A percentile compares a stretch with the other conserved stretches of the same genome.
These are phyloP conservation scores for Platanus orientalis DNA, from an alignment of 164 flowering plant species.

Conservation along the genomic window DNA sequence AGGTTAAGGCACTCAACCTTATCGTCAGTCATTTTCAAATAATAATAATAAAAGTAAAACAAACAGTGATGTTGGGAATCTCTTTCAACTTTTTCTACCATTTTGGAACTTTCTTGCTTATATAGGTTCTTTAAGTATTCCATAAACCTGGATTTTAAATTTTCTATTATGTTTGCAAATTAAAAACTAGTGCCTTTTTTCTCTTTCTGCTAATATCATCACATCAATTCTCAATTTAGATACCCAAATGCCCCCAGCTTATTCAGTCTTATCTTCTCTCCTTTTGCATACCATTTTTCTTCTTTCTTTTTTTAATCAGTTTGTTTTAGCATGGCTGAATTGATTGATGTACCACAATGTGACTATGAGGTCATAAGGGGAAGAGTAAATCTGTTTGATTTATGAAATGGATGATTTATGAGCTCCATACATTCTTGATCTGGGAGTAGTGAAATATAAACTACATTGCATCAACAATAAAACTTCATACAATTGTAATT, in stretches of 20 bases:
- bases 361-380: no score
- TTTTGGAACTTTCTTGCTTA: background rate
- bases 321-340: background rate
- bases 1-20: conserved; percentile 12
- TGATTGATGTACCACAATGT: background rate
- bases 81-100: background rate
- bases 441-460: background rate
- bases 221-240: background rate
- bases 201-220: no score
- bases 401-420: background rate
- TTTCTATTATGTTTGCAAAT: background rate
- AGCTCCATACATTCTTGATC: background rate
- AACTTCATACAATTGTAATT: conserved; percentile 9
- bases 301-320: no score
- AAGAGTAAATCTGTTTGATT: no score
- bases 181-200: no score
- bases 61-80: background rate
- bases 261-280: no score
- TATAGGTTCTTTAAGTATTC: background rate
- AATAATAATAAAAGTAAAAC: no score
- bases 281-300: no score
- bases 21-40: conserved; percentile 5
- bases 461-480: conserved; percentile 1
- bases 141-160: background rate
- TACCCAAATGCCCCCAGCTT: background rate